These are phyloP conservation scores for Aureobasidium lini DNA, from an alignment of 2,329 filamentous ascomycete species.

Conservation along the genomic window DNA sequence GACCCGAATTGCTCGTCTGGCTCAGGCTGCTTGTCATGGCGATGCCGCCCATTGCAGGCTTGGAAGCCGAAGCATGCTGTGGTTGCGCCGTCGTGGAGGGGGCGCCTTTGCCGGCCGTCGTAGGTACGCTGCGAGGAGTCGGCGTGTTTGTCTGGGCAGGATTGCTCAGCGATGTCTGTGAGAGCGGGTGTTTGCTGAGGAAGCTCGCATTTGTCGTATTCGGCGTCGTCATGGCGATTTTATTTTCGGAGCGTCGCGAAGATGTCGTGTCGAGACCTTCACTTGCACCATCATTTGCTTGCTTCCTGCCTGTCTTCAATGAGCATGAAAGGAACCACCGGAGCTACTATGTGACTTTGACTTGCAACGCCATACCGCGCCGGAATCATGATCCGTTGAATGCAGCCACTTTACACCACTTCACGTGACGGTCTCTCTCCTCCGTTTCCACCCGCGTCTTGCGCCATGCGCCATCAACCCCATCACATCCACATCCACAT, in stretches of 20 bases:
- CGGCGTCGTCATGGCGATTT: constrained; percentile 10
- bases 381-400: neutral
- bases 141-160: neutral
- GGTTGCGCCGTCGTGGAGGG: constrained; percentile 30
- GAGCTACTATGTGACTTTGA: neutral
- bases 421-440: neutral
- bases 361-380: neutral
- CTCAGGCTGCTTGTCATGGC: constrained; percentile 28
- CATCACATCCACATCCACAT: neutral
- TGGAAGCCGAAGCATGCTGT: constrained; percentile 26
- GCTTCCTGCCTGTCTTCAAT: neutral
- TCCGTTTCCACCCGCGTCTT: neutral
- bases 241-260: neutral
- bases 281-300: neutral
- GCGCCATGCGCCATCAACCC: neutral
- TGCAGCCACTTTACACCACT: constrained; percentile 5
- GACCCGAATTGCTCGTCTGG: constrained; percentile 19
- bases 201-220: neutral
- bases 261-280: neutral
- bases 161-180: neutral
- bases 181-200: neutral
- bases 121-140: constrained; percentile 31
- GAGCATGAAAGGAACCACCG: neutral
- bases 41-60: constrained; percentile 23
- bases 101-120: constrained; percentile 21